Conservation (phyloP, 2,329 filamentous ascomycete genomes). For the Ambrosiella cleistominuta region DNA sequence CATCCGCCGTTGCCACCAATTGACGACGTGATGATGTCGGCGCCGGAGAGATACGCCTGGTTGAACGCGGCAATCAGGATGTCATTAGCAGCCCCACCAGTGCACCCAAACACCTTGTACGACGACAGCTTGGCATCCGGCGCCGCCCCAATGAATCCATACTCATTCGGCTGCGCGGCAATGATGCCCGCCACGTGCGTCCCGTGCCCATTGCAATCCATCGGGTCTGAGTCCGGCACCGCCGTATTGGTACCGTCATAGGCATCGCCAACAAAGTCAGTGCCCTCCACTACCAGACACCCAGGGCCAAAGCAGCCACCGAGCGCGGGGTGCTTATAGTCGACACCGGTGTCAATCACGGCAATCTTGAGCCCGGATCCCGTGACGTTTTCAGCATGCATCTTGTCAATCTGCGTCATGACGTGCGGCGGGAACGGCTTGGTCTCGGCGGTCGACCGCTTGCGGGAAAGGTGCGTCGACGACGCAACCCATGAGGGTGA, state of each 20-base stretch:
- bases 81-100: slow-evolving; percentile 32
- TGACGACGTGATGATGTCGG: slow-evolving; percentile 38
- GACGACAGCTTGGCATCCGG: slow-evolving; percentile 36
- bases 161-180: slow-evolving; percentile 10
- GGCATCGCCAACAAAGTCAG: slow-evolving; percentile 38
- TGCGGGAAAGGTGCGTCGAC: neutral
- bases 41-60: slow-evolving; percentile 38
- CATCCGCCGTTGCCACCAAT: slow-evolving; percentile 33
- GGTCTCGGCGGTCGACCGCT: neutral
- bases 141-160: slow-evolving; percentile 31
- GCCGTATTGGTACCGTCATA: slow-evolving; percentile 23
- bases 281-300: slow-evolving; percentile 40
- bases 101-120: slow-evolving; percentile 40
- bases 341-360: slow-evolving; percentile 38
- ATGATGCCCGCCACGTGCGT: slow-evolving; percentile 22
- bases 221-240: slow-evolving; percentile 15
- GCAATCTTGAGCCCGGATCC: slow-evolving; percentile 36
- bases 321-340: slow-evolving; percentile 44
- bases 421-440: slow-evolving; percentile 20
- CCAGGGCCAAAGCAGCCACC: slow-evolving; percentile 45
- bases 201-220: slow-evolving; percentile 18
- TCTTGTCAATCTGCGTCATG: slow-evolving; percentile 38
- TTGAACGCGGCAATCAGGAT: slow-evolving; percentile 41
- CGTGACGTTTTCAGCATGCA: slow-evolving; percentile 28
- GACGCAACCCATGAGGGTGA: neutral